phyloP scores from a whole-genome alignment of 257 asterid genomes.

The Hygrophila difformis region DNA sequence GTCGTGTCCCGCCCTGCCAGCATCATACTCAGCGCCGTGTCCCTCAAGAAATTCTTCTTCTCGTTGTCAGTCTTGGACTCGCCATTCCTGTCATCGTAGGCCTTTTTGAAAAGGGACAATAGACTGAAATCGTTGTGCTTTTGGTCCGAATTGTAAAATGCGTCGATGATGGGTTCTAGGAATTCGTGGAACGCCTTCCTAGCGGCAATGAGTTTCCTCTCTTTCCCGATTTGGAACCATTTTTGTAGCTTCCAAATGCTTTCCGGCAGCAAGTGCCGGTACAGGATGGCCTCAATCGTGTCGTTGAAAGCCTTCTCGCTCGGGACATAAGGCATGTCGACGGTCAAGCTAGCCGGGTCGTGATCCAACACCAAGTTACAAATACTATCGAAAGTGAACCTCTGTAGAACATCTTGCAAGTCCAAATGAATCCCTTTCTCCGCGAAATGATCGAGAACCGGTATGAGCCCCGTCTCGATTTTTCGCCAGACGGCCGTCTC shows the following conservation, averaged over 20 bases:
- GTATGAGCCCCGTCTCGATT: conserved; percentile 27
- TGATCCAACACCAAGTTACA: conserved; percentile 19
- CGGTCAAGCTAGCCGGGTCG: conserved; percentile 24
- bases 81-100: conserved; percentile 2
- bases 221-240: conserved; percentile 25
- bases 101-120: conserved; percentile 11
- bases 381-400: conserved; percentile 27
- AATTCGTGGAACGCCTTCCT: conserved; percentile 17
- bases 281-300: conserved; percentile 19
- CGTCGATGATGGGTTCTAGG: conserved; percentile 9
- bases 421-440: conserved; percentile 14
- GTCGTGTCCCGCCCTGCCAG: conserved; percentile 30
- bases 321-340: conserved; percentile 26
- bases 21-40: conserved; percentile 19
- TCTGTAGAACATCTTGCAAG: conserved; percentile 35
- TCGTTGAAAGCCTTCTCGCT: conserved; percentile 29
- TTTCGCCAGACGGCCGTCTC: conserved; percentile 21
- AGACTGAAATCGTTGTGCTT: not conserved
- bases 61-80: not conserved
- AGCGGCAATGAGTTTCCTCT: conserved; percentile 22
- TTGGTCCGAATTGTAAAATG: conserved; percentile 6
- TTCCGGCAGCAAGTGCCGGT: conserved; percentile 28
- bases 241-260: conserved; percentile 28
- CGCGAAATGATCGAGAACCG: conserved; percentile 24
- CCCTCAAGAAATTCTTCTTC: conserved; percentile 18